Conservation (phyloP, 345 rosid species). For the Populus deltoides region DNA sequence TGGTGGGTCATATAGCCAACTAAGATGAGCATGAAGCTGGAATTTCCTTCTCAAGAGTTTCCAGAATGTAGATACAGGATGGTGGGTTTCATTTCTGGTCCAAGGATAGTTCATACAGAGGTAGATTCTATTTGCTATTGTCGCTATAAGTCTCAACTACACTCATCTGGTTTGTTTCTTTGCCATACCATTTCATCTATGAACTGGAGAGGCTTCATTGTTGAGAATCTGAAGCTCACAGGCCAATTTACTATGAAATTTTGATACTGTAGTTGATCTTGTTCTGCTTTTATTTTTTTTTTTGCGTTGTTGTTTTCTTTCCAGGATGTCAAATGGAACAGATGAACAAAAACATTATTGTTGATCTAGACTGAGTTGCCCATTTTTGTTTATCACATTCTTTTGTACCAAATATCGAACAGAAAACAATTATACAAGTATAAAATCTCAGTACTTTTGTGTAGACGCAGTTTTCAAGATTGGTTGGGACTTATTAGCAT, state of each 20-base stretch:
- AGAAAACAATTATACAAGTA: neutral
- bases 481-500: neutral
- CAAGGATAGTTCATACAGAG: neutral
- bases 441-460: neutral
- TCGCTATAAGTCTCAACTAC: neutral
- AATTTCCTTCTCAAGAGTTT: neutral
- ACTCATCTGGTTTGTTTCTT: neutral
- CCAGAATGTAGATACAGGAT: neutral
- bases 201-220: neutral
- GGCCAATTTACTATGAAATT: neutral
- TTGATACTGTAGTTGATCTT: neutral
- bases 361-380: neutral
- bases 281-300: no score
- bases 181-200: neutral
- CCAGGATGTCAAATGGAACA: neutral
- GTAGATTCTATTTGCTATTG: neutral
- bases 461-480: neutral
- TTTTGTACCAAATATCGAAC: neutral
- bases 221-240: neutral
- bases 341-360: neutral
- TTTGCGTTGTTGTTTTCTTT: neutral
- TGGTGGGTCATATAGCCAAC: conserved; percentile 27
- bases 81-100: conserved; percentile 6
- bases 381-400: neutral
- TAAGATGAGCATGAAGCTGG: conserved; percentile 13